Base-by-base conservation (phyloP, 1,284 basidiomycete genomes). In the Malassezia nana region DNA sequence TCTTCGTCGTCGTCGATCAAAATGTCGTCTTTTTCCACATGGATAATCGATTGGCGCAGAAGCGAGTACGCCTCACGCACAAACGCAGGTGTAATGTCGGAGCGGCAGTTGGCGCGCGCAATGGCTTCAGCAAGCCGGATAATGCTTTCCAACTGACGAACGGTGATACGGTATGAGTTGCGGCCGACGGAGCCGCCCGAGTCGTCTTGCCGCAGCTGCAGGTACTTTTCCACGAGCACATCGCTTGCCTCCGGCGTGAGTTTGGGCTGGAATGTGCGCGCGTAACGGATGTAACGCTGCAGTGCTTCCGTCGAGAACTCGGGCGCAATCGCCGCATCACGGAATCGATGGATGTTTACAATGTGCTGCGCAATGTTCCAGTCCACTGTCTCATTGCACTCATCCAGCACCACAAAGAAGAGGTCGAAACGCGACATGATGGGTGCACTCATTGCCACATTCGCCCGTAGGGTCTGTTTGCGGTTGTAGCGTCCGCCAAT, bases 391-490 rank as follows among this genome's bases (percentile, higher is more conserved):
- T 90, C 87, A 75, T 96, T 86, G 77, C 92, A 96, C 72, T 98
- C 92, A 73, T 99, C 94, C 38, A 98, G 80, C 12, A 99, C 90
- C 52, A 99, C 89, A 72, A 98, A 98, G 79, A 98, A 98, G 60
- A 99, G 76, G 75, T 99, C 94, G 74, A 98, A 99, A 63, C 94
- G 84, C 77, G 88, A 92, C 92, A 99, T 98, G 77, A 99, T 98
- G 1, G 94, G 94, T 0, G 91, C 87, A 46, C 85, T 90, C 92
- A 99, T 96, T 56, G 89, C 88, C 9, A 99, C 85, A 75, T 99
- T 99, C n/a, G 86, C 86, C 16, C 90, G 80, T 22, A 99, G 78
- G 4, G 85, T 85, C 77, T 86, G 88, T 78, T 95, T 98, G 63
- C 89, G 82, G 75, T 99, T 94, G 73, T 99, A 99, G 50, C 94